These are phyloP conservation scores for Candida krabiensis DNA, from an alignment of 805 yeast genomes.

Conservation along the genomic window DNA sequence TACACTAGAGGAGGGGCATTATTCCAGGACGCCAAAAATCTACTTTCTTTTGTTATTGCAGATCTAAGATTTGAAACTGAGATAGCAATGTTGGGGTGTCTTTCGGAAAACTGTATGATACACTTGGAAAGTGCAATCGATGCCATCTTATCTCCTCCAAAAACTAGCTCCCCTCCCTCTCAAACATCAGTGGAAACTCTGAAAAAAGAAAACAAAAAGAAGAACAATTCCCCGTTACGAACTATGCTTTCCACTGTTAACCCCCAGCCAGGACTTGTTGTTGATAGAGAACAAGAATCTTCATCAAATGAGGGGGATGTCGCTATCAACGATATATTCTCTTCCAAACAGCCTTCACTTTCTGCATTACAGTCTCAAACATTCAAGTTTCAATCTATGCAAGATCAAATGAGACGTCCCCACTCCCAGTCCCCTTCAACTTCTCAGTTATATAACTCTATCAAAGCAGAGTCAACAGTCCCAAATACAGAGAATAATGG, in stretches of 20 bases:
- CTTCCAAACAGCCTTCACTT: constrained; percentile 14
- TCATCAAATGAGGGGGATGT: constrained; percentile 22
- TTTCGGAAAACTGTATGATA: constrained; percentile 56
- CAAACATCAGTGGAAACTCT: constrained; percentile 12
- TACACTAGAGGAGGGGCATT: constrained; percentile 82
- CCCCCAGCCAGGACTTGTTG: neutral
- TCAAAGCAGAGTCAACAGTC: constrained; percentile 1
- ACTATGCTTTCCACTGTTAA: constrained; percentile 9
- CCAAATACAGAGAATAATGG: constrained; percentile 7
- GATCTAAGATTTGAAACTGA: constrained; percentile 52
- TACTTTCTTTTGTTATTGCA: constrained; percentile 50
- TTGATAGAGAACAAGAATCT: neutral
- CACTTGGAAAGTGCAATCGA: constrained; percentile 60
- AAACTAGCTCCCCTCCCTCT: constrained; percentile 19
- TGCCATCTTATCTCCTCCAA: constrained; percentile 57
- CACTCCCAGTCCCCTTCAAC: constrained; percentile 13
- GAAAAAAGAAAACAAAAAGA: constrained; percentile 22
- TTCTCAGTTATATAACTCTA: constrained; percentile 7
- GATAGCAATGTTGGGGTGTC: constrained; percentile 58
- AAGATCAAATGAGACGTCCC: constrained; percentile 23
- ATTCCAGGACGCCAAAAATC: constrained; percentile 63
- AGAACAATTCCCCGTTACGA: constrained; percentile 23
- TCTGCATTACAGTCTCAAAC: neutral
- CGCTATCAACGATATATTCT: constrained; percentile 35
- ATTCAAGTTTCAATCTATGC: constrained; percentile 19